Percentiles rank a stretch among this genome's conserved stretches.
phyloP scores from a whole-genome alignment of 1,139 yeast species.

The Yamadazyma diospyri region DNA sequence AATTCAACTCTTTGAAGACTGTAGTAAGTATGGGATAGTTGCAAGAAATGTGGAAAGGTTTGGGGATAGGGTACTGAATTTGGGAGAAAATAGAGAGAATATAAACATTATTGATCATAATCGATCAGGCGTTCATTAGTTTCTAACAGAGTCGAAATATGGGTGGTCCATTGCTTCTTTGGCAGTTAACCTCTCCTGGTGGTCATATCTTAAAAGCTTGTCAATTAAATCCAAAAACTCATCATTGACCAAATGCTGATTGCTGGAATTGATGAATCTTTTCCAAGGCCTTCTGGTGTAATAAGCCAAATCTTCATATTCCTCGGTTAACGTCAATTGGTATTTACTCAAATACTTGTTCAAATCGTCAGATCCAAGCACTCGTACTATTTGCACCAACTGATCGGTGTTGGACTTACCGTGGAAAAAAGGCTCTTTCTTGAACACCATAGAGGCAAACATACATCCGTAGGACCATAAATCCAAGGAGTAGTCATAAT shows the following conservation, averaged over 20 bases:
- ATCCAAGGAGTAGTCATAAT: slow-evolving; percentile 92
- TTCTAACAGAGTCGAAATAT: slow-evolving; percentile 47
- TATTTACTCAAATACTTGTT: slow-evolving; percentile 72
- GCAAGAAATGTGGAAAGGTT: too few relatives aligned
- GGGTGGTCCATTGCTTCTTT: slow-evolving; percentile 81
- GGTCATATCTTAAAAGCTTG: slow-evolving; percentile 64
- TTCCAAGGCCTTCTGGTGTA: slow-evolving; percentile 74
- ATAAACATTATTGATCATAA: slow-evolving; percentile 2
- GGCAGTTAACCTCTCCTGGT: slow-evolving; percentile 72
- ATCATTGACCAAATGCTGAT: slow-evolving; percentile 54
- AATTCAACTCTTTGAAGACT: too few relatives aligned
- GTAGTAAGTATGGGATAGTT: too few relatives aligned
- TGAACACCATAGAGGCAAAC: slow-evolving; percentile 95
- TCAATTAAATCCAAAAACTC: slow-evolving; percentile 66
- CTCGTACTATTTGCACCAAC: slow-evolving; percentile 89
- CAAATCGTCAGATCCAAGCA: slow-evolving; percentile 85
- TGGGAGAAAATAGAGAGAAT: too few relatives aligned
- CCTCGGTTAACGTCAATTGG: slow-evolving; percentile 70
- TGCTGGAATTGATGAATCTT: slow-evolving; percentile 50
- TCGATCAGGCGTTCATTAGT: too few relatives aligned
- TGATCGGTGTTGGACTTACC: slow-evolving; percentile 97
- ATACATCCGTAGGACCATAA: slow-evolving; percentile 97
- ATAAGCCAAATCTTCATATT: slow-evolving; percentile 78
- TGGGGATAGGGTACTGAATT: too few relatives aligned
- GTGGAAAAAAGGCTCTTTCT: slow-evolving; percentile 96